Conservation (phyloP, 306 rosid species). For the Betula pendula region DNA sequence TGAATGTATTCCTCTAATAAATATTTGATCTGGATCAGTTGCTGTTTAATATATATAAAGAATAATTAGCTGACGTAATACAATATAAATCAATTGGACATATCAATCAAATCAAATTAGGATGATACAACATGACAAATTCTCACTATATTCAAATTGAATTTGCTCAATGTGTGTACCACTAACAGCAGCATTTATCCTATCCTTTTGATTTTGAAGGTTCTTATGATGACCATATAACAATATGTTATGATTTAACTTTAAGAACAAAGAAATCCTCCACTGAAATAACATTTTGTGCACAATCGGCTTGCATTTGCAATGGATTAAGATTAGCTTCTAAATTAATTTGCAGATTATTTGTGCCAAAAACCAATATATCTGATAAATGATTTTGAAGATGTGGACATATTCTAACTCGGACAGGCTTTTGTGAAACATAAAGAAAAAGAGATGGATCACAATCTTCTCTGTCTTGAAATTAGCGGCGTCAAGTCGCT, state of each 20-base stretch:
- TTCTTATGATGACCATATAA: background rate
- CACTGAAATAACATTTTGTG: background rate
- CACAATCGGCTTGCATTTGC: background rate
- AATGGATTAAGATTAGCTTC: background rate
- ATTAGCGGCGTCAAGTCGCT: too few relatives aligned
- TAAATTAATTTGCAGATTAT: background rate
- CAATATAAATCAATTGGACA: too few relatives aligned
- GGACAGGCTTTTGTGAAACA: too few relatives aligned
- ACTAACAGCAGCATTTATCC: background rate
- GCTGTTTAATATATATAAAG: too few relatives aligned
- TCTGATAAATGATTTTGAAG: background rate
- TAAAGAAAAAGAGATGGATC: too few relatives aligned
- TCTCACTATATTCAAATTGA: background rate
- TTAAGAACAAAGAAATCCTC: background rate
- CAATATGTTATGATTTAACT: background rate
- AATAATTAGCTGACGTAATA: too few relatives aligned
- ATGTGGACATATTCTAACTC: background rate
- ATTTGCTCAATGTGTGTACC: background rate
- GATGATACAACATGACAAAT: too few relatives aligned
- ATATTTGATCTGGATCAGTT: background rate
- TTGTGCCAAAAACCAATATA: background rate
- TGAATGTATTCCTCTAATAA: background rate
- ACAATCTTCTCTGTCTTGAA: too few relatives aligned
- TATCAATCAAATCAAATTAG: too few relatives aligned
- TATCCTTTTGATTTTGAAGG: background rate